Conservation (phyloP, 2,329 filamentous ascomycete genomes). For the Cladosporium sp. region DNA sequence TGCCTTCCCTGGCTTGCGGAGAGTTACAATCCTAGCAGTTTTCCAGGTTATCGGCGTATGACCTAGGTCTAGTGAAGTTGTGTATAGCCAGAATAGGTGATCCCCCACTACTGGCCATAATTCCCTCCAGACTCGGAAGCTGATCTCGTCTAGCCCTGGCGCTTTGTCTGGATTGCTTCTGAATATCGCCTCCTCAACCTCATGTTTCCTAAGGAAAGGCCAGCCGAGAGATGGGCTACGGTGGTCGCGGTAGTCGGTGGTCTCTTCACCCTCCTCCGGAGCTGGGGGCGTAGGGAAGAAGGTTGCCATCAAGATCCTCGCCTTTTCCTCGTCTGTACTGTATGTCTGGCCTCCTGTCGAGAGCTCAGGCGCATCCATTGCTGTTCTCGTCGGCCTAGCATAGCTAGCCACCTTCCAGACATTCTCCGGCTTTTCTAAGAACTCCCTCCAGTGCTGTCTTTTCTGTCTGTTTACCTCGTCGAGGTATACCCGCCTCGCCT, state of each 20-base stretch:
- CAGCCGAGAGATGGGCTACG: too few relatives aligned
- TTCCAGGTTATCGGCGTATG: background rate
- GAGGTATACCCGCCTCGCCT: too few relatives aligned
- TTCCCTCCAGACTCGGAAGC: too few relatives aligned
- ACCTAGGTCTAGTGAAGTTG: background rate
- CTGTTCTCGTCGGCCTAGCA: background rate
- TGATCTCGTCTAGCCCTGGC: too few relatives aligned
- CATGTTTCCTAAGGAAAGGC: background rate
- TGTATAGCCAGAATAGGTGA: background rate
- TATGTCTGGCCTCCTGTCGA: background rate
- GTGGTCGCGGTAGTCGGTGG: too few relatives aligned
- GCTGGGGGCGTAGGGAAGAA: background rate
- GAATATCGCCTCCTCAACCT: too few relatives aligned
- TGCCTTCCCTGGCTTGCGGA: background rate
- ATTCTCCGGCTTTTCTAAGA: slow-evolving; percentile 3
- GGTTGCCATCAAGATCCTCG: background rate
- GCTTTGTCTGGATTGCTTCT: too few relatives aligned
- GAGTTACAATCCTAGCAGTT: background rate
- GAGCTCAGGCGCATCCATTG: background rate
- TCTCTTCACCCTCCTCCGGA: too few relatives aligned
- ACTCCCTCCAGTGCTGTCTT: slow-evolving; percentile 3
- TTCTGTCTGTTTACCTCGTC: slow-evolving; percentile 7
- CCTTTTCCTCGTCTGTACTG: background rate
- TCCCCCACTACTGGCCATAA: background rate
- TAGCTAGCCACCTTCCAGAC: background rate